Base-by-base conservation (phyloP, 1,139 yeast genomes). In the Yarrowia galli region DNA sequence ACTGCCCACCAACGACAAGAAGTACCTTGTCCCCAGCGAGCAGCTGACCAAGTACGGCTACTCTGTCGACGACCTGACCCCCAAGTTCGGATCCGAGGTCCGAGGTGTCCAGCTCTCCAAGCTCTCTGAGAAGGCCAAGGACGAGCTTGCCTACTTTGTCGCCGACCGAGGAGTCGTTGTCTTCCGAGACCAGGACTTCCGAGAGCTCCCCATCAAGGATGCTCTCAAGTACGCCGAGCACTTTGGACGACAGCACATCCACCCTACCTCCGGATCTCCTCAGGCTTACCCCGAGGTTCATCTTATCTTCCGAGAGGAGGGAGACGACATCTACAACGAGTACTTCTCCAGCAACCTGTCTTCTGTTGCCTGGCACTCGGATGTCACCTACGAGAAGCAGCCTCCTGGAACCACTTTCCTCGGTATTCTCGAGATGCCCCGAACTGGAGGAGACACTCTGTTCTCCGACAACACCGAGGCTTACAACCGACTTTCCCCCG, bases 201-300 rank as follows among this genome's bases (percentile, higher is more conserved):
- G 84, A 66, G 79, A 81, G 28, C 77, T 84, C 68, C 88, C 89
- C 2, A 86, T 89, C 16, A 72, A 75, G 38, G 77, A 79, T 71
- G 81, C 84, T 23, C 80, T 80, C 42, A 78, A 84, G 38, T 85
- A 79, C 74, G 87, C 86, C 25, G 75, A 74, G 49, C 81, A 87
- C 73, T 87, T 80, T 74, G 90, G 89, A n/a, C 84, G 86, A 36
- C 80, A 84, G 67, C 91, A 87, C 75, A 81, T 86, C 69, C 91
- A 87, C 73, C 89, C 89, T 54, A 85, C 89, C 3, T 84, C 89
- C 23, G 92, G 92, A 20, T 85, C 91, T 5, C 92, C 92, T 35
- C 78, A 79, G 67, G 83, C 80, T 28, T 81, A 81, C 71, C 90
- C 92, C 1, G 88, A 88, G 72, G 80, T 89, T 70, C 92, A 88